Evolutionary conservation across 2,329 filamentous ascomycete species (phyloP).

Genomic region (Dactylonectria estremocensis): DNA sequence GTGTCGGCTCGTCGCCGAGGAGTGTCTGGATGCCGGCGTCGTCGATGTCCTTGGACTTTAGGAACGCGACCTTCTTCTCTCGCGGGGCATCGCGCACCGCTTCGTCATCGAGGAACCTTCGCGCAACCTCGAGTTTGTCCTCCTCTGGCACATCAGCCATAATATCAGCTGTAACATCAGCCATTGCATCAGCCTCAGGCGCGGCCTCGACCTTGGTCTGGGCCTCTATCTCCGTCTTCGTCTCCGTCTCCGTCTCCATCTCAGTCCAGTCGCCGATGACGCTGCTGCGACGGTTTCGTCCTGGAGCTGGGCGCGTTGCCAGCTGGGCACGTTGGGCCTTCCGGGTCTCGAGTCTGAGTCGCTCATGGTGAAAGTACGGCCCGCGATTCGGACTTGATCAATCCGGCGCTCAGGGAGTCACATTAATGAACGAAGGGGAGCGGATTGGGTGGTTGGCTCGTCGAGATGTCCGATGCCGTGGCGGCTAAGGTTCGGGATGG

Average conservation of each 20-base stretch:
- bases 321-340: constrained; percentile 49
- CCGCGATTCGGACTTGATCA: background rate
- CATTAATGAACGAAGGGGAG: constrained; percentile 4
- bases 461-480: constrained; percentile 33
- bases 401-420: background rate
- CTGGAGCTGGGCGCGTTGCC: constrained; percentile 49
- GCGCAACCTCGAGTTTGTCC: constrained; percentile 73
- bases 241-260: too few relatives aligned
- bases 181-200: background rate
- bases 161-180: too few relatives aligned
- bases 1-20: constrained; percentile 57
- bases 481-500: constrained; percentile 46
- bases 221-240: constrained; percentile 24
- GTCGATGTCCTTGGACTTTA: constrained; percentile 82
- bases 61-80: constrained; percentile 82
- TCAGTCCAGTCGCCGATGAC: constrained; percentile 30
- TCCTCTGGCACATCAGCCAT: constrained; percentile 32
- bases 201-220: constrained; percentile 11
- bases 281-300: constrained; percentile 38
- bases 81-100: constrained; percentile 77
- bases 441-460: constrained; percentile 10
- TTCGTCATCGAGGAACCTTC: constrained; percentile 82
- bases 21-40: constrained; percentile 78
- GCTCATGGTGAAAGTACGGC: constrained; percentile 48
- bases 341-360: constrained; percentile 50